Evolutionary conservation across 768 basidiomycete genomes (phyloP).

Genomic region (Scleroderma citrinum): DNA sequence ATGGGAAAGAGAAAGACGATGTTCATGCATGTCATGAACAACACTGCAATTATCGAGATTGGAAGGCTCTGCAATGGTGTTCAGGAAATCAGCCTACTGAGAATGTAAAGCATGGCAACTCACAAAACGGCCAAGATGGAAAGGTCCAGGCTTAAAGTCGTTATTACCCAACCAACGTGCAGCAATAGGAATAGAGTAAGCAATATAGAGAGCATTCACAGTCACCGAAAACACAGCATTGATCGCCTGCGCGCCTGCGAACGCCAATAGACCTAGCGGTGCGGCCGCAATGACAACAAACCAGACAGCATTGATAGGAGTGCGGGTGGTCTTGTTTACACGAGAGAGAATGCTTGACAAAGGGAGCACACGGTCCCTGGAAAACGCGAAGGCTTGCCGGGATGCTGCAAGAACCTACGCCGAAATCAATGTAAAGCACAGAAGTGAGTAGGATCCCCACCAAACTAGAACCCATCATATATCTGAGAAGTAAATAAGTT

Average conservation of each 20-base stretch:
- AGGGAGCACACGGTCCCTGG: constrained; percentile 33
- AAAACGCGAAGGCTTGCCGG: constrained; percentile 41
- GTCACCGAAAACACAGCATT: constrained; percentile 16
- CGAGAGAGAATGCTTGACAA: constrained; percentile 33
- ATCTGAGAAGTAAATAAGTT: constrained; percentile 19
- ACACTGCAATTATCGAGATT: constrained; percentile 25
- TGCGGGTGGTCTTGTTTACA: constrained; percentile 27
- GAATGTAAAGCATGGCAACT: neutral
- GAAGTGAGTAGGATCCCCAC: constrained; percentile 14
- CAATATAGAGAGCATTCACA: constrained; percentile 32
- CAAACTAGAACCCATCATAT: constrained; percentile 47
- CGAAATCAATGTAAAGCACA: constrained; percentile 31
- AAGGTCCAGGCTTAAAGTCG: constrained; percentile 31
- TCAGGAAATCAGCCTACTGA: neutral
- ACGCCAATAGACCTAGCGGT: constrained; percentile 28
- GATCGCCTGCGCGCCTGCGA: constrained; percentile 27
- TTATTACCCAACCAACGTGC: constrained; percentile 29
- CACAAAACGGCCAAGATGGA: constrained; percentile 21
- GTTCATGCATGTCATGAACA: constrained; percentile 30
- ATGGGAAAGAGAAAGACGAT: constrained; percentile 31
- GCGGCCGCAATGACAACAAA: constrained; percentile 29
- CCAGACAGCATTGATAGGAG: constrained; percentile 38
- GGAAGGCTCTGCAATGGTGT: constrained; percentile 16
- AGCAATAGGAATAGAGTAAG: constrained; percentile 34
- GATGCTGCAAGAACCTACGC: constrained; percentile 28